phyloP scores from a whole-genome alignment of 2,329 filamentous ascomycete genomes.

The Fusarium solani-melongenae region DNA sequence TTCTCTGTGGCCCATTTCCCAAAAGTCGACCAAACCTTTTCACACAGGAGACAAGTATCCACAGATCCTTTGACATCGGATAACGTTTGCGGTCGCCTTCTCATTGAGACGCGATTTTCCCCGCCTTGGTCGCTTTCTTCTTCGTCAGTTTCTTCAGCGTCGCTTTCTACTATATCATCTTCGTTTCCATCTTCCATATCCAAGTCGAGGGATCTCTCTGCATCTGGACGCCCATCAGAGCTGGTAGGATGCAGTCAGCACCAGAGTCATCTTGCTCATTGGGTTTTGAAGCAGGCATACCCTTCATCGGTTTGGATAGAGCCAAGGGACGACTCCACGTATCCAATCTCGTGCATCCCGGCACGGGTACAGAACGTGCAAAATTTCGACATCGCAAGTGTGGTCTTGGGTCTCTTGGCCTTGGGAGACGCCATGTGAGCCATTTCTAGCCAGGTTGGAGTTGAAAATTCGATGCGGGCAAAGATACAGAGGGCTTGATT shows the following conservation, averaged over 20 bases:
- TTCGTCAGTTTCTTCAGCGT: background rate
- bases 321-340: background rate
- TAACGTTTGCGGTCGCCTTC: background rate
- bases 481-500: background rate
- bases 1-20: background rate
- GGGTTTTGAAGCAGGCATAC: background rate
- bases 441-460: background rate
- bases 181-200: background rate
- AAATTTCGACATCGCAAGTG: background rate
- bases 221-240: background rate
- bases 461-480: background rate
- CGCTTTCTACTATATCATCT: background rate
- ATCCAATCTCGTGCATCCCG: background rate
- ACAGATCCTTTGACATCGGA: background rate
- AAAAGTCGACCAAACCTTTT: background rate
- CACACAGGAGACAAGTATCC: background rate
- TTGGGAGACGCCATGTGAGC: background rate
- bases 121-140: background rate
- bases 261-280: background rate
- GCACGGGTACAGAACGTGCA: background rate
- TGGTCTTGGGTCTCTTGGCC: background rate
- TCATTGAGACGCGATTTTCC: background rate
- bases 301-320: background rate
- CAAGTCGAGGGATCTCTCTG: background rate
- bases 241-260: background rate